Percentiles rank a stretch among this genome's conserved stretches.
Evolutionary conservation across 345 rosid genomes (phyloP).

Genomic region (Iberis pinnata): DNA sequence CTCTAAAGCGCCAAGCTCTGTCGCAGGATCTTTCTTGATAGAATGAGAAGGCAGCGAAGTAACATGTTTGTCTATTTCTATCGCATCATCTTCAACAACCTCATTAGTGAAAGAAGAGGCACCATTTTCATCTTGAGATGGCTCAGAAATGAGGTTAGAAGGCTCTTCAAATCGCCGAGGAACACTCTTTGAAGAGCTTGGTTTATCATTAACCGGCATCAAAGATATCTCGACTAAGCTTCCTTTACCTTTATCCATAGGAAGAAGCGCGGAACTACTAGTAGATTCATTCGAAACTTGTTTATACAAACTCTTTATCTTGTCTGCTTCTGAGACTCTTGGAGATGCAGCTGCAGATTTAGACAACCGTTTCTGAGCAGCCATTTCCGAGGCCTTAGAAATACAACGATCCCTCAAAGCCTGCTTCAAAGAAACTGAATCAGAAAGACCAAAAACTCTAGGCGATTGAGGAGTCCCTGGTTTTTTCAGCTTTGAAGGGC

Average conservation of each 20-base stretch:
- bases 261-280: constrained; percentile 33
- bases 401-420: constrained; percentile 86
- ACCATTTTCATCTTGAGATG: constrained; percentile 31
- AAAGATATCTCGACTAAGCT: constrained; percentile 44
- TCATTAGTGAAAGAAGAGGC: not conserved
- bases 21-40: constrained; percentile 1
- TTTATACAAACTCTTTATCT: constrained; percentile 69
- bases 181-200: constrained; percentile 37
- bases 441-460: constrained; percentile 49
- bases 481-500: constrained; percentile 67
- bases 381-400: constrained; percentile 96
- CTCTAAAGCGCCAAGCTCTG: constrained; percentile 22
- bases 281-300: constrained; percentile 51
- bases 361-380: constrained; percentile 77
- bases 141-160: constrained; percentile 29
- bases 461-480: constrained; percentile 69
- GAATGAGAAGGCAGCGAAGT: constrained; percentile 23
- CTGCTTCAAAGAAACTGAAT: constrained; percentile 76
- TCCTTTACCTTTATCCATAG: constrained; percentile 40
- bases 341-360: constrained; percentile 47
- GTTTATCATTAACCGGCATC: constrained; percentile 42
- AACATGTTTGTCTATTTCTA: constrained; percentile 31
- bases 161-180: constrained; percentile 31
- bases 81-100: constrained; percentile 13
- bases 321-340: constrained; percentile 66